A percentile compares a stretch with the other conserved stretches of the same genome.
Conservation (phyloP, 257 asterid genomes). For the Rehmannia glutinosa region DNA sequence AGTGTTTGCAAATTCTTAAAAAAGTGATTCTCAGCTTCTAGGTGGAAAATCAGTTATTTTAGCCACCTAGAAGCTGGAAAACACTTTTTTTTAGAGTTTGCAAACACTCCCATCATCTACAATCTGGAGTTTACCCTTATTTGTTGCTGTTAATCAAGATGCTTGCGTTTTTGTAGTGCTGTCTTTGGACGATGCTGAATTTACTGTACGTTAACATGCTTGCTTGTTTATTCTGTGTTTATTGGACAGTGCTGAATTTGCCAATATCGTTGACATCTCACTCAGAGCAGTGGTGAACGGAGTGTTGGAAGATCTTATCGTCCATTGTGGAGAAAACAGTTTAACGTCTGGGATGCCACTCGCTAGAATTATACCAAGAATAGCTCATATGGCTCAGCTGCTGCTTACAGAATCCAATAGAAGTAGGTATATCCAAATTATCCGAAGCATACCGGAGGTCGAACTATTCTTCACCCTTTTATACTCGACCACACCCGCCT, state of each 20-base stretch:
- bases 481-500: conserved; percentile 60
- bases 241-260: conserved; percentile 62
- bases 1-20: too few relatives aligned
- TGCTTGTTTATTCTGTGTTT: neutral
- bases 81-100: too few relatives aligned
- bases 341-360: conserved; percentile 62
- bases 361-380: conserved; percentile 73
- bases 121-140: too few relatives aligned
- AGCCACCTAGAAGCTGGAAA: too few relatives aligned
- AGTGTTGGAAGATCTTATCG: conserved; percentile 50
- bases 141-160: too few relatives aligned
- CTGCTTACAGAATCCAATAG: conserved; percentile 57
- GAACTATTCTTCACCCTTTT: conserved; percentile 80
- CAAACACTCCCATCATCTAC: too few relatives aligned
- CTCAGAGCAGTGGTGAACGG: conserved; percentile 49
- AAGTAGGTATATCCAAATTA: conserved; percentile 51
- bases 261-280: conserved; percentile 55
- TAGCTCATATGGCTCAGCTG: conserved; percentile 55
- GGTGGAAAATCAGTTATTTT: too few relatives aligned
- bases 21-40: too few relatives aligned
- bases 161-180: too few relatives aligned
- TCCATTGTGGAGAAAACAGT: conserved; percentile 43
- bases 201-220: too few relatives aligned
- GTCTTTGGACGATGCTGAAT: neutral
- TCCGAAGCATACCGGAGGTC: conserved; percentile 61